phyloP scores from a whole-genome alignment of 2,329 filamentous ascomycete species.

The Mycogone perniciosa region DNA sequence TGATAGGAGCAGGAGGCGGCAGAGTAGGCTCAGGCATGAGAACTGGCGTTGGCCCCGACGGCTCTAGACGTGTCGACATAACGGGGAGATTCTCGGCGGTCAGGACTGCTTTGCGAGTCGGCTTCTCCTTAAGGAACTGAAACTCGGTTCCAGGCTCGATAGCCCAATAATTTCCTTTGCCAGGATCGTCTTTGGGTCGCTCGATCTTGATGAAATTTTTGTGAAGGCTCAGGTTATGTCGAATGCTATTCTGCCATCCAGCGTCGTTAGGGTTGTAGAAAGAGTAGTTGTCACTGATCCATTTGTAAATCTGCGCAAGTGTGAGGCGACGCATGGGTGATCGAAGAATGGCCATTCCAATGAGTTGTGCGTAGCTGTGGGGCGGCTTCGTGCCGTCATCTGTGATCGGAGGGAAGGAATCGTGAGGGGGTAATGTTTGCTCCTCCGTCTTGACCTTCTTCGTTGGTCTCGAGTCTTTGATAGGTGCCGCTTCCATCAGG shows the following conservation, averaged over 20 bases:
- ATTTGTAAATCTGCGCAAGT: conserved; percentile 94
- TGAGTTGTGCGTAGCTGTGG: conserved; percentile 90
- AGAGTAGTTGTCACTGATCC: conserved; percentile 92
- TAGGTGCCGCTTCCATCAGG: conserved; percentile 65
- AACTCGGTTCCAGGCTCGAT: conserved; percentile 86
- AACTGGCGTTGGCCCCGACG: conserved; percentile 36
- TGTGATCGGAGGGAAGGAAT: conserved; percentile 72
- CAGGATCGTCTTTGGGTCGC: conserved; percentile 91
- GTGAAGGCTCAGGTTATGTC: conserved; percentile 94
- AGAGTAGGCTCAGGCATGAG: conserved; percentile 42
- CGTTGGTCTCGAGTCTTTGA: conserved; percentile 57
- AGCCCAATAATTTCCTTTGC: conserved; percentile 96
- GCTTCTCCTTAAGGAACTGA: conserved; percentile 85
- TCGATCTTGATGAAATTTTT: conserved; percentile 96
- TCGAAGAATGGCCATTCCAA: conserved; percentile 92
- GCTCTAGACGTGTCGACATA: conserved; percentile 51
- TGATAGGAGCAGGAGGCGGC: conserved; percentile 36
- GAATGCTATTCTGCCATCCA: conserved; percentile 98
- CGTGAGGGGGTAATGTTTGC: conserved; percentile 54
- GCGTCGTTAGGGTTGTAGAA: conserved; percentile 82
- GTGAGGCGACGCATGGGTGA: conserved; percentile 79
- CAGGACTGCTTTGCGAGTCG: conserved; percentile 51
- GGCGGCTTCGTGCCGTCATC: conserved; percentile 87
- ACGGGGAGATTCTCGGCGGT: conserved; percentile 53
- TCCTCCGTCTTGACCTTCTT: conserved; percentile 66